These are phyloP conservation scores for Apiospora malaysiana DNA, from an alignment of 2,329 filamentous ascomycete genomes.

Conservation along the genomic window DNA sequence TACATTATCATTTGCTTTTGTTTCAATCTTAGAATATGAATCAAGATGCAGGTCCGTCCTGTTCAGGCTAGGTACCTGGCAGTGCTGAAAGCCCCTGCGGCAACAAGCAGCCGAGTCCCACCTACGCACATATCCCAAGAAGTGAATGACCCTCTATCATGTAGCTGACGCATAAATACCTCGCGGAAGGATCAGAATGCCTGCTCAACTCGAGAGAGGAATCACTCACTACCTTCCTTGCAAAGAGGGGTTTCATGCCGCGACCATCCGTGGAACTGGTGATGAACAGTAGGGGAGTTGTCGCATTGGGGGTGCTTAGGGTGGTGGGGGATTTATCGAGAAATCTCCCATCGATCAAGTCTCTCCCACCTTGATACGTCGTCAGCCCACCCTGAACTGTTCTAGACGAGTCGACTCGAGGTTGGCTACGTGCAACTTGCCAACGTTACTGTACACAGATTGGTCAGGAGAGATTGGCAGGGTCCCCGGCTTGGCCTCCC, in stretches of 20 bases:
- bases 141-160: not conserved
- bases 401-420: not conserved
- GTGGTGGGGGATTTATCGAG: not conserved
- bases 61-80: too few relatives aligned
- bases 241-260: not conserved
- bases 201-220: too few relatives aligned
- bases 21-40: too few relatives aligned
- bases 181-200: not conserved
- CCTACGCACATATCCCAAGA: not conserved
- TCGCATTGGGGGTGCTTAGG: not conserved
- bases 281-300: not conserved
- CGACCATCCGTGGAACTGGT: too few relatives aligned
- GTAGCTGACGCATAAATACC: not conserved
- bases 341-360: not conserved
- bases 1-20: too few relatives aligned
- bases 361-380: not conserved
- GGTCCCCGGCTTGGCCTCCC: not conserved
- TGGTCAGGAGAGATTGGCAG: not conserved
- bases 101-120: not conserved
- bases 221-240: not conserved
- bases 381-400: not conserved
- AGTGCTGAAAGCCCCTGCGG: not conserved
- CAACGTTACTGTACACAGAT: not conserved
- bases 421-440: not conserved
- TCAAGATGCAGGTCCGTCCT: too few relatives aligned